These are phyloP conservation scores for Blastobotrys americana DNA, from an alignment of 805 yeast genomes.

Conservation along the genomic window DNA sequence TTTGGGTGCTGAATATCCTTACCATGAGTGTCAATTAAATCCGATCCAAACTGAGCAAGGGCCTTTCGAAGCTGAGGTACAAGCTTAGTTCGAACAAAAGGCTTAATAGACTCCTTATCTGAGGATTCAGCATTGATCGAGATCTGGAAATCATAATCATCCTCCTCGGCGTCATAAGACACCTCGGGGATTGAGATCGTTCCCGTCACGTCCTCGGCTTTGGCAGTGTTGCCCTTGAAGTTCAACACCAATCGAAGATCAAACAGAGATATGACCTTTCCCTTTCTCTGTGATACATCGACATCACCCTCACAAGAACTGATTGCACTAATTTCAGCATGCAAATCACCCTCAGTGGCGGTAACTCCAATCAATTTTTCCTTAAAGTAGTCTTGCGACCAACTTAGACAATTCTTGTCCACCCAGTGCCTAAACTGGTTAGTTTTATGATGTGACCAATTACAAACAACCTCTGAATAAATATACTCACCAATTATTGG, in stretches of 20 bases:
- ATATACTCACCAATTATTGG: conserved; percentile 65
- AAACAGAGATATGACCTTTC: conserved; percentile 86
- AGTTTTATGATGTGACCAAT: neutral
- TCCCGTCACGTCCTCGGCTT: conserved; percentile 49
- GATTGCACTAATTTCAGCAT: conserved; percentile 38
- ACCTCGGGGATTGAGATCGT: conserved; percentile 81
- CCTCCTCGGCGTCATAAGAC: conserved; percentile 82
- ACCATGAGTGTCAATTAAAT: conserved; percentile 67
- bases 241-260: conserved; percentile 64
- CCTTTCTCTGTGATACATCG: conserved; percentile 94
- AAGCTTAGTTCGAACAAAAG: conserved; percentile 46
- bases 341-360: conserved; percentile 30
- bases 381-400: conserved; percentile 76
- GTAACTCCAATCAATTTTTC: conserved; percentile 49
- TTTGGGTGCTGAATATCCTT: conserved; percentile 80
- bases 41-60: conserved; percentile 64
- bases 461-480: no score
- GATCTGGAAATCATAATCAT: conserved; percentile 79
- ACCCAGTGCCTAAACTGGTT: conserved; percentile 75
- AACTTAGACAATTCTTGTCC: conserved; percentile 89
- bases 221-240: conserved; percentile 42
- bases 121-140: conserved; percentile 50
- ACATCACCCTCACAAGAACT: conserved; percentile 85
- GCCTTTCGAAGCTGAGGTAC: conserved; percentile 62
- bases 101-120: conserved; percentile 40